Conservation (phyloP, 2,329 filamentous ascomycete species). For the Myriosclerotinia duriaeana region DNA sequence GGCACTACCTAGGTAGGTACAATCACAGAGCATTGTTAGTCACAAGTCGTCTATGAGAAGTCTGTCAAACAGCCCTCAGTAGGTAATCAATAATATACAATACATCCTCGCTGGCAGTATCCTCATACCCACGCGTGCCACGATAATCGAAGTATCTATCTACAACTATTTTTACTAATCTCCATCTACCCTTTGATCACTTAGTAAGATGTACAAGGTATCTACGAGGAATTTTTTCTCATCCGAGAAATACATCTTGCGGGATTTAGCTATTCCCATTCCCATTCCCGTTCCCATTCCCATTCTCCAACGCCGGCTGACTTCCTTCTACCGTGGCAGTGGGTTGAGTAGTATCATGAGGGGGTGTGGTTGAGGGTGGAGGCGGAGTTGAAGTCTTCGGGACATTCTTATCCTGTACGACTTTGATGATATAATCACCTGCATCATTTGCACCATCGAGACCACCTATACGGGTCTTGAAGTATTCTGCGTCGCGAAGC, state of each 20-base stretch:
- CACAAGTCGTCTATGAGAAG: too few relatives aligned
- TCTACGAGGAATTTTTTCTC: neutral
- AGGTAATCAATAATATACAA: conserved; percentile 12
- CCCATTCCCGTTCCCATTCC: neutral
- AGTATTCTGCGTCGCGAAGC: conserved; percentile 61
- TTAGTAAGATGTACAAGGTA: neutral
- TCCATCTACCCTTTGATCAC: neutral
- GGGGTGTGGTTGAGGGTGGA: neutral
- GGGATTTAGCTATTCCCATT: conserved; percentile 1
- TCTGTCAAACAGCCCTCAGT: neutral
- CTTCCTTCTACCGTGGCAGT: neutral
- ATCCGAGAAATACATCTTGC: neutral
- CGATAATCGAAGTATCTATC: conserved; percentile 6
- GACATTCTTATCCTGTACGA: conserved; percentile 57
- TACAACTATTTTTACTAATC: neutral
- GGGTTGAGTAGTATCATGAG: neutral
- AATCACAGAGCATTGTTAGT: too few relatives aligned
- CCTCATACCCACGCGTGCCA: neutral
- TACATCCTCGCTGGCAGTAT: neutral
- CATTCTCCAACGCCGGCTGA: conserved; percentile 4
- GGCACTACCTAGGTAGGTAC: too few relatives aligned
- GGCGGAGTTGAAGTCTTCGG: conserved; percentile 21
- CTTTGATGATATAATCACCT: conserved; percentile 65
- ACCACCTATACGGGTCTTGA: conserved; percentile 60
- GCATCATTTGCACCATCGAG: conserved; percentile 68